Evolutionary conservation across 2,329 filamentous ascomycete species (phyloP).

Genomic region (Ophiostoma pallidulum): DNA sequence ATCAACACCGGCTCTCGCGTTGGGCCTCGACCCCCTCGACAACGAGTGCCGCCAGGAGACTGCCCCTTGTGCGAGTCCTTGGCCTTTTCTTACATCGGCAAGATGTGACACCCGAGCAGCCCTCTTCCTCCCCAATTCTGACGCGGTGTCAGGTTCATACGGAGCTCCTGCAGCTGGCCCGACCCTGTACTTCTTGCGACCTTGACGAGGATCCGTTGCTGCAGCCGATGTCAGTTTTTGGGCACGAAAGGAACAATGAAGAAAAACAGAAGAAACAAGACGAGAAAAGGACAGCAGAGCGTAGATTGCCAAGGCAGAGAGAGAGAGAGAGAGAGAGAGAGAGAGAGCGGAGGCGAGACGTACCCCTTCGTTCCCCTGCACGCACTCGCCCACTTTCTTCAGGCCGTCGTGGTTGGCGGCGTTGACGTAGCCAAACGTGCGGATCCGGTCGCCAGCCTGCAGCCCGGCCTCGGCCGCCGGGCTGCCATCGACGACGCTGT

Average conservation of each 20-base stretch:
- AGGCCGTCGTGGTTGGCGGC: slow-evolving; percentile 78
- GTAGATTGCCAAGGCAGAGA: background rate
- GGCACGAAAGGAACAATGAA: no score
- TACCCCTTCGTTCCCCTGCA: slow-evolving; percentile 84
- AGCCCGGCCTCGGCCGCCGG: slow-evolving; percentile 79
- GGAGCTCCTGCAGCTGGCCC: slow-evolving; percentile 45
- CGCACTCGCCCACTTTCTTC: slow-evolving; percentile 76
- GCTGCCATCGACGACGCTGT: slow-evolving; percentile 66
- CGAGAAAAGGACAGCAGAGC: no score
- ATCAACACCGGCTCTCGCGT: no score
- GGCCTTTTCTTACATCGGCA: slow-evolving; percentile 65
- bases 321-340: background rate
- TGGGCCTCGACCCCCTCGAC: background rate
- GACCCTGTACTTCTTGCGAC: slow-evolving; percentile 41
- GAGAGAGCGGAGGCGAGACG: slow-evolving; percentile 28
- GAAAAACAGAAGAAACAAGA: slow-evolving; percentile 19
- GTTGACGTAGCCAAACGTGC: slow-evolving; percentile 77
- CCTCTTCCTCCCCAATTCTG: slow-evolving; percentile 86
- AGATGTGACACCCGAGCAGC: slow-evolving; percentile 79
- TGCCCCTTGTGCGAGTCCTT: no score
- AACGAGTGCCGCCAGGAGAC: no score
- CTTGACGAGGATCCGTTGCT: slow-evolving; percentile 65
- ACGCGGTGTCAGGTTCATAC: slow-evolving; percentile 64
- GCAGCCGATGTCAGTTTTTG: no score
- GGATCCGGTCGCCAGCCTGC: slow-evolving; percentile 68